Evolutionary conservation across 257 asterid genomes (phyloP).

Genomic region (Solanum medicagineum): DNA sequence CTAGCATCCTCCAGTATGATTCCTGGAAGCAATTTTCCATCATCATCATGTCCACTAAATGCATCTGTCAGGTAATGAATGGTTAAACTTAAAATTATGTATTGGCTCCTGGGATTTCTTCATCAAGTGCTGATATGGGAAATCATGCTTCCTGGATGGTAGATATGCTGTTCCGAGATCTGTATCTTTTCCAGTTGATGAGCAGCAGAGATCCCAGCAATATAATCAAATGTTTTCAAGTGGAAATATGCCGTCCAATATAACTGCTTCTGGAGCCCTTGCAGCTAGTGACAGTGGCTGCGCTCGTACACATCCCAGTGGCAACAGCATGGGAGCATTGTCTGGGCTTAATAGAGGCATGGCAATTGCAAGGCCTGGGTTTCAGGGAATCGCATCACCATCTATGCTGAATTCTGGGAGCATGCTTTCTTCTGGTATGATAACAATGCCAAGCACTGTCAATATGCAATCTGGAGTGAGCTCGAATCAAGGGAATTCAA

Average conservation of each 20-base stretch:
- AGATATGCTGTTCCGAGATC: conserved; percentile 56
- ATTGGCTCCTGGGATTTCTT: not conserved
- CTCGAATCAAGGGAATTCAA: conserved; percentile 56
- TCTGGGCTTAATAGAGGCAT: conserved; percentile 47
- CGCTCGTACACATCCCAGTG: conserved; percentile 54
- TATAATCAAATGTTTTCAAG: conserved; percentile 56
- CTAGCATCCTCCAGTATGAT: conserved; percentile 55
- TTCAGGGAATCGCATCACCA: conserved; percentile 59
- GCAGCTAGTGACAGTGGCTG: conserved; percentile 60
- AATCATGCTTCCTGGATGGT: conserved; percentile 37
- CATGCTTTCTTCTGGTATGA: conserved; percentile 51
- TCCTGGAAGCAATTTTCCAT: conserved; percentile 43
- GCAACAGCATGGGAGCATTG: conserved; percentile 48
- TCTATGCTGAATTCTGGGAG: conserved; percentile 52
- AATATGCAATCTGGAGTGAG: conserved; percentile 59
- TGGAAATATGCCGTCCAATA: conserved; percentile 41
- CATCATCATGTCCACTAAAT: conserved; percentile 49
- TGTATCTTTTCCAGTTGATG: conserved; percentile 50
- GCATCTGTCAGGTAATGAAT: conserved; percentile 57
- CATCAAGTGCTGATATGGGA: not conserved
- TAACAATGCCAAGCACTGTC: conserved; percentile 31
- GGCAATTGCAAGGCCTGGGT: conserved; percentile 67
- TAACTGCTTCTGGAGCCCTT: conserved; percentile 51
- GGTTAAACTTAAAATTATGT: not conserved
- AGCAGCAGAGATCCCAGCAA: conserved; percentile 72